A percentile compares a stretch with the other conserved stretches of the same genome.
Evolutionary conservation across 106 monocot genomes (phyloP).

Genomic region (Dendrobium nobile): DNA sequence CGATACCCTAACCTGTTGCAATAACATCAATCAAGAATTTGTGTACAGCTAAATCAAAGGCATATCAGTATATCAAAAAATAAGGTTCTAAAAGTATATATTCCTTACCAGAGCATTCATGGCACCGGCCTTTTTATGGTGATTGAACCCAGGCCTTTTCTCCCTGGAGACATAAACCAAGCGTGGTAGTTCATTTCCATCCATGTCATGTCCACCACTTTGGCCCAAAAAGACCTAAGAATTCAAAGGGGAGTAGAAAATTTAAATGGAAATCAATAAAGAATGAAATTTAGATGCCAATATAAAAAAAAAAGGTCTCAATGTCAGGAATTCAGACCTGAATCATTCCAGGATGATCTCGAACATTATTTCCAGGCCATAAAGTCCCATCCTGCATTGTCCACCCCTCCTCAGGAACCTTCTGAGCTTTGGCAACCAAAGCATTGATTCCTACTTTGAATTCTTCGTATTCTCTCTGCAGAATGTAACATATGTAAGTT

Average conservation of each 20-base stretch:
- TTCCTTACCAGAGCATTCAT: slow-evolving; percentile 29
- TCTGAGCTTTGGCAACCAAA: slow-evolving; percentile 74
- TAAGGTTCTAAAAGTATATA: background rate
- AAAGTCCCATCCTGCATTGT: slow-evolving; percentile 89
- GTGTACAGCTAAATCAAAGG: background rate
- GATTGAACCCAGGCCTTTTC: slow-evolving; percentile 31
- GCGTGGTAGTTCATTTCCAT: slow-evolving; percentile 30
- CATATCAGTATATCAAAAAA: background rate
- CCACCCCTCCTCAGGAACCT: slow-evolving; percentile 92
- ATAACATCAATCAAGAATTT: background rate
- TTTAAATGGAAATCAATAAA: background rate
- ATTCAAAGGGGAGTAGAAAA: background rate
- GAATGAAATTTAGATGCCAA: background rate
- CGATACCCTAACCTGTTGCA: slow-evolving; percentile 21
- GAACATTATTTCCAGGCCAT: slow-evolving; percentile 85
- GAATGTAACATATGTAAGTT: background rate
- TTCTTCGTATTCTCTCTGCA: slow-evolving; percentile 85
- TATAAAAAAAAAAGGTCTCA: background rate
- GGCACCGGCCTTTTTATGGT: slow-evolving; percentile 32
- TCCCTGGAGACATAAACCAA: slow-evolving; percentile 31
- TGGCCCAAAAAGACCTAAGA: slow-evolving; percentile 27
- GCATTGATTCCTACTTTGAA: slow-evolving; percentile 86
- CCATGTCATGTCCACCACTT: slow-evolving; percentile 28
- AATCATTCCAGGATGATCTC: slow-evolving; percentile 92
- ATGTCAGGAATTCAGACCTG: slow-evolving; percentile 32